Evolutionary conservation across 23 red algal species (phyloP).

Genomic region (Cyanidiococcus yangmingshanensis): DNA sequence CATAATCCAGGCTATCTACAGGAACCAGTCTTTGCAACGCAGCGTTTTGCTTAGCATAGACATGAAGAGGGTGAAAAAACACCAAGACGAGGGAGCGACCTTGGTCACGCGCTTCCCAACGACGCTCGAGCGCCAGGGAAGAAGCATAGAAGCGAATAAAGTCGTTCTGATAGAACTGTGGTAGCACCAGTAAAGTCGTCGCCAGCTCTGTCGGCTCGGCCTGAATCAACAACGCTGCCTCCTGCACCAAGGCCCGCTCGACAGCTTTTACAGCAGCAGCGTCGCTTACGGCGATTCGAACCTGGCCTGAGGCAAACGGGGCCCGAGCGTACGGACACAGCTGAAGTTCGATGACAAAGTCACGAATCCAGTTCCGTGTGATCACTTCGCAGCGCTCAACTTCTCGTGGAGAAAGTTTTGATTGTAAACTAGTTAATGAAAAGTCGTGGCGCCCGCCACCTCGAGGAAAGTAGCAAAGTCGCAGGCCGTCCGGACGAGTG

Average conservation of each 20-base stretch:
- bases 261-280: not conserved
- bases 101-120: not conserved
- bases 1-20: not conserved
- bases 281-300: not conserved
- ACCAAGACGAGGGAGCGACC: not conserved
- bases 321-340: not conserved
- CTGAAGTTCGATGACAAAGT: not conserved
- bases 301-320: not conserved
- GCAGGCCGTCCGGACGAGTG: no score
- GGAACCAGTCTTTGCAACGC: not conserved
- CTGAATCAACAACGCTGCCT: not conserved
- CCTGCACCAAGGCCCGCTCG: not conserved
- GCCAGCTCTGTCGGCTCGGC: not conserved
- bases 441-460: no score
- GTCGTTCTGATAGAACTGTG: not conserved
- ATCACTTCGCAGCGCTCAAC: not conserved
- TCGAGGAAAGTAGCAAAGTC: no score
- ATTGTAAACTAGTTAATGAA: no score
- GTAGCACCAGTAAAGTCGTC: not conserved
- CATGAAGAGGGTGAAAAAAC: not conserved
- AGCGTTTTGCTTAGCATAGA: not conserved
- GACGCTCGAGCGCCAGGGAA: not conserved
- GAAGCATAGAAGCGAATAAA: not conserved
- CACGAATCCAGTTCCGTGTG: not conserved
- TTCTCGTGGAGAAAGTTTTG: no score